Conservation (phyloP, 306 rosid species). For the Cotoneaster glaucophyllus region DNA sequence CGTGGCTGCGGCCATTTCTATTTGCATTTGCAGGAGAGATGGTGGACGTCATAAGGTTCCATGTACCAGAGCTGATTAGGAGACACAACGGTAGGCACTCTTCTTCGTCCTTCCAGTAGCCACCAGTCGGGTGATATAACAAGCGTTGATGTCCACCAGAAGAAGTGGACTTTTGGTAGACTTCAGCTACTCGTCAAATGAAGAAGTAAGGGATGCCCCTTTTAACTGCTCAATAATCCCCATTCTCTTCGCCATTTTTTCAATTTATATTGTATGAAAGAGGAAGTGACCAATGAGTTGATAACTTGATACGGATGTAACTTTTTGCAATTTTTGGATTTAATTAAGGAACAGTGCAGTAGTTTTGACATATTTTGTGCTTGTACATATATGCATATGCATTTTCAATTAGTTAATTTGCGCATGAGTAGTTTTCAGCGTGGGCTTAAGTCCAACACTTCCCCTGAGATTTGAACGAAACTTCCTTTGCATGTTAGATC, state of each 20-base stretch:
- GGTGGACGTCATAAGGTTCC: slow-evolving; percentile 2
- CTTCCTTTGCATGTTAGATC: no score
- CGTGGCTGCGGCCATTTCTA: slow-evolving; percentile 30
- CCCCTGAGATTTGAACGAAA: no score
- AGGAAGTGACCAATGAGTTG: not conserved
- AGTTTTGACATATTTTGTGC: no score
- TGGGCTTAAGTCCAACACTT: no score
- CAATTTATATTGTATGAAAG: not conserved
- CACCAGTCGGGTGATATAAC: not conserved
- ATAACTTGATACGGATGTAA: not conserved
- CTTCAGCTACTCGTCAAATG: not conserved
- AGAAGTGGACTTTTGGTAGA: not conserved
- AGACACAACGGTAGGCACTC: not conserved
- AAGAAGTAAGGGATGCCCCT: not conserved
- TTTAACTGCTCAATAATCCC: not conserved
- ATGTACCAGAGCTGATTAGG: not conserved
- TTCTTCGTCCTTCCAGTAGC: not conserved
- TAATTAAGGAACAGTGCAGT: not conserved
- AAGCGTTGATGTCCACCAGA: not conserved
- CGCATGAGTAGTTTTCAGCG: no score
- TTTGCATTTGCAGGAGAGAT: slow-evolving; percentile 25
- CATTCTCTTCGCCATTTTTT: not conserved
- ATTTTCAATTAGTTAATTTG: no score
- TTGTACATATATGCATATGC: no score
- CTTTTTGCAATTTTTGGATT: not conserved